A percentile compares a stretch with the other conserved stretches of the same genome.
Conservation (phyloP, 257 asterid genomes). For the Eucommia ulmoides region DNA sequence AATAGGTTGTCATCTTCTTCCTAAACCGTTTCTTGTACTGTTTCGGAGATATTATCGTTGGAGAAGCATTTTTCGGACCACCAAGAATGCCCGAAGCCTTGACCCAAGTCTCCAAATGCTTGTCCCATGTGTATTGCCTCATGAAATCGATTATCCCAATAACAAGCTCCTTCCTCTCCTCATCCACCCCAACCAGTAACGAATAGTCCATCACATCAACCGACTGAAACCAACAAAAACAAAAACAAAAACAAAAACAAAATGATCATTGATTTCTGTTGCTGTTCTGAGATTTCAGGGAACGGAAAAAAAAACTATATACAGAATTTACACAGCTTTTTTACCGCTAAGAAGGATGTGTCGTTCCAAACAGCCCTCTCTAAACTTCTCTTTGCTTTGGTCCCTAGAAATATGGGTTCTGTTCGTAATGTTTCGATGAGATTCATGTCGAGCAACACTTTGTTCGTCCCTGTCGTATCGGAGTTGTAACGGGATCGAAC, state of each 20-base stretch:
- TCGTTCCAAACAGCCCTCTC: slow-evolving; percentile 98
- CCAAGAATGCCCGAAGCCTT: slow-evolving; percentile 90
- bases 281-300: background rate
- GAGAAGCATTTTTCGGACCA: slow-evolving; percentile 84
- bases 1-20: slow-evolving; percentile 86
- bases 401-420: slow-evolving; percentile 80
- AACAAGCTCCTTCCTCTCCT: slow-evolving; percentile 72
- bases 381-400: slow-evolving; percentile 74
- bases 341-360: slow-evolving; percentile 84
- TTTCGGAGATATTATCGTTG: slow-evolving; percentile 78
- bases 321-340: background rate
- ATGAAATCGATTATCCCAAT: slow-evolving; percentile 88
- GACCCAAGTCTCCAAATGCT: slow-evolving; percentile 96
- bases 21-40: slow-evolving; percentile 96
- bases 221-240: slow-evolving; percentile 29
- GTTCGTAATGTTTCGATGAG: slow-evolving; percentile 70
- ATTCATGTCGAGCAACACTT: slow-evolving; percentile 75
- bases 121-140: slow-evolving; percentile 99
- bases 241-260: background rate
- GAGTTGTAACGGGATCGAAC: slow-evolving; percentile 67
- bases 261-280: background rate
- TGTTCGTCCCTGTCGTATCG: slow-evolving; percentile 62
- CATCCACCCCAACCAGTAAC: slow-evolving; percentile 86
- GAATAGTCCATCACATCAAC: slow-evolving; percentile 97
- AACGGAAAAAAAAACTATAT: background rate